Evolutionary conservation across 73 alveolate genomes (phyloP), one percentile per base, ranked within the genome.

Genomic region (Effrenium voratum): DNA sequence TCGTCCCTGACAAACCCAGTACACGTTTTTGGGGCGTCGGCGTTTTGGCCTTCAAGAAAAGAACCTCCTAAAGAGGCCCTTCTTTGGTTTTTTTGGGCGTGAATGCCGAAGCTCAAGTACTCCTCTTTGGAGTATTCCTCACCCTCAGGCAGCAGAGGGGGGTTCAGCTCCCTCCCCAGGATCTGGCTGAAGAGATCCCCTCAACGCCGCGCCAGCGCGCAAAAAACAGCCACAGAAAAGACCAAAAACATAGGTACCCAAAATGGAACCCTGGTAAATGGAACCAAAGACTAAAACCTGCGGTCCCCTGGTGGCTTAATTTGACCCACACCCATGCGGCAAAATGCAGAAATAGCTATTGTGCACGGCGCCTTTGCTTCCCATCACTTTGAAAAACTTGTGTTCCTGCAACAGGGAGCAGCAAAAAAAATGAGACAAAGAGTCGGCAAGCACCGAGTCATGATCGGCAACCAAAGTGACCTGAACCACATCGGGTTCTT

Each of bases 121-220:
- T 57, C 93, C 52, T 84, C 93, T 32, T 84, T 84, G 45, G 93
- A 84, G 49, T 84, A 84, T 36, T 84, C 93, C 68, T 86, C 94
- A 45, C 94, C 94, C 43, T 86, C 94, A 36, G 94, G 94, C 49
- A 86, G 55, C 22, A 86, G 47, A 32, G 94, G 94, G 1, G 94
- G 94, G 36, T 49, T 86, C 93, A 86, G 57, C 94, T 86, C 94
- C 28, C 94, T 82, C 50, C 94, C 70, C 94, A 86, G 36, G 66
- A 86, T 86, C 94, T 86, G 94, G 49, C 83, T 86, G 83, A 86
- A 86, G 46, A 86, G 49, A 49, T 86, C 94, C 66, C 94, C 94
- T 86, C 41, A 52, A 52, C 26, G 63, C 63, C 8, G n/a, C n/a
- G n/a, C n/a, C n/a, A n/a, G n/a, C n/a, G n/a, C n/a, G n/a, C n/a